Evolutionary conservation across 116 monocot species (phyloP), one percentile per base, ranked within the genome.

Genomic region (Cymodocea nodosa): DNA sequence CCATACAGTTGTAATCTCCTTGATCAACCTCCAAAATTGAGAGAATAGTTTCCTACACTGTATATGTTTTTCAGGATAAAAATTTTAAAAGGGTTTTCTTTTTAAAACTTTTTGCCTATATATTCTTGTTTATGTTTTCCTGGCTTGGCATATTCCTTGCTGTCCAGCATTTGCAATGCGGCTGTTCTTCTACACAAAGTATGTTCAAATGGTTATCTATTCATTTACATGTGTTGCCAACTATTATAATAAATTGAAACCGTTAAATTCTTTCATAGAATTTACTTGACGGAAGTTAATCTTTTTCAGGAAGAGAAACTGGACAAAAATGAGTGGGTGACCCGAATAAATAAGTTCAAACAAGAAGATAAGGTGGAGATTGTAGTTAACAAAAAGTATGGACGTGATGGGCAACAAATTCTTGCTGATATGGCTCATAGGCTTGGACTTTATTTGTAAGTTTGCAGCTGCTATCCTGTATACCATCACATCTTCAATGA

Each of bases 381-480:
- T 36, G 64, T 97, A n/a, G 67, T 91, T 19, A 97, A 85, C 59
- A 71, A 66, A 23, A 91, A 97, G 66, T 97, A 85, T 53, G 88
- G 97, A 25, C 85, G 82, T 61, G 88, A 91, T 59, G 97, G 91
- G 15, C 76, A 85, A 53, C 78, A 85, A 68, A 75, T 67, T 64
- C 81, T 97, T 48, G 87, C 76, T 56, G 75, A 97, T 58, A 97
- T 97, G 81, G 91, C 97, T 65, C 77, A 71, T 13, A 72, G 70
- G 52, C 78, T 82, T 57, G 85, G 83, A 51, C 83, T 97, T 61
- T 68, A 91, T 71, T 97, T 97, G 97, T 97, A 86, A 82, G 87
- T 64, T 44, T 44, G 44, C 44, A 44, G 44, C 44, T 44, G 44
- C 11, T 44, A 4, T 44, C 44, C 44, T 4, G 11, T 44, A 44